These are phyloP conservation scores for Trifolium fragiferum DNA, from an alignment of 306 rosid genomes.

Conservation along the genomic window DNA sequence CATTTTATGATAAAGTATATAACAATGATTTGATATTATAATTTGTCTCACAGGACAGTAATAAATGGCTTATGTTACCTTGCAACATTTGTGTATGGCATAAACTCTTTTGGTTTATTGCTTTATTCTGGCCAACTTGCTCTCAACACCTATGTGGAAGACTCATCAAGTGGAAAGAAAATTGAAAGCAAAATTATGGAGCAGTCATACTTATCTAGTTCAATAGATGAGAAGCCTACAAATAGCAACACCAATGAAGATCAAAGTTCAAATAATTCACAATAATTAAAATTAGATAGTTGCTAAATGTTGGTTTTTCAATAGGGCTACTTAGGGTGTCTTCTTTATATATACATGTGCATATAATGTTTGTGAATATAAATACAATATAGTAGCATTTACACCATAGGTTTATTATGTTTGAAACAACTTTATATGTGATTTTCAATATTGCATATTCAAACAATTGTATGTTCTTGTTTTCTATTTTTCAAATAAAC, in stretches of 20 bases:
- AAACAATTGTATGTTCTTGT: no score
- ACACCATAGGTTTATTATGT: no score
- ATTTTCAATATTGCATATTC: no score
- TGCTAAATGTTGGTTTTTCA: not conserved
- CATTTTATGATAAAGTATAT: constrained; percentile 5
- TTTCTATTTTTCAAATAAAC: no score
- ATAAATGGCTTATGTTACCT: constrained; percentile 88
- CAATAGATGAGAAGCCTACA: constrained; percentile 48
- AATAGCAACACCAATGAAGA: constrained; percentile 48
- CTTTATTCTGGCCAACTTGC: constrained; percentile 86
- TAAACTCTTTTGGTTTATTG: constrained; percentile 72
- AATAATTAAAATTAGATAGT: constrained; percentile 38
- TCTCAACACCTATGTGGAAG: constrained; percentile 57
- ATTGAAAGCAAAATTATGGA: constrained; percentile 46
- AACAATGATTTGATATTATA: constrained; percentile 18
- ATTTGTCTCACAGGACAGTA: constrained; percentile 65
- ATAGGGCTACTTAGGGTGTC: not conserved
- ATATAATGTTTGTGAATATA: not conserved
- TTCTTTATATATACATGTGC: not conserved
- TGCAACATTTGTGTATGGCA: constrained; percentile 86
- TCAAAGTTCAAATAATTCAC: constrained; percentile 55
- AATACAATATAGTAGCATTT: not conserved
- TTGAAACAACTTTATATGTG: no score
- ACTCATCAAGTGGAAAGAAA: constrained; percentile 37
- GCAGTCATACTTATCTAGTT: constrained; percentile 20